Evolutionary conservation across 768 basidiomycete species (phyloP).

Genomic region (Tricholoma sp.): DNA sequence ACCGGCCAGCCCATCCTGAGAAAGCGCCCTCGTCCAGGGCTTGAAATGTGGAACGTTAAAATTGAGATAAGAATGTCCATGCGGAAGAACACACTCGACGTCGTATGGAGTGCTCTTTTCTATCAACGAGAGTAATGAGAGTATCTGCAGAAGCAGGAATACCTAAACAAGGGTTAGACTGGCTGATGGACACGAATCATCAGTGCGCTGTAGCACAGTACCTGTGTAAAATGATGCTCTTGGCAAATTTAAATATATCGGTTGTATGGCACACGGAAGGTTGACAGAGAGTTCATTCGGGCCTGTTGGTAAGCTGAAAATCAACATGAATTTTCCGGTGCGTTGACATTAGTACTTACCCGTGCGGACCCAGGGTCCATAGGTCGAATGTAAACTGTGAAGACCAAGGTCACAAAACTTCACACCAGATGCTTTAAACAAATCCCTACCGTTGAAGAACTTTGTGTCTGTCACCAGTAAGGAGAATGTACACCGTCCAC

Average conservation of each 20-base stretch:
- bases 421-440: not conserved
- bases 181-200: too few relatives aligned
- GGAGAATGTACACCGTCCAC: not conserved
- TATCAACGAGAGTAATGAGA: slow-evolving; percentile 15
- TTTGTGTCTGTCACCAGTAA: not conserved
- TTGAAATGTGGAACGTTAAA: slow-evolving; percentile 6
- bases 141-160: slow-evolving; percentile 15
- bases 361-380: slow-evolving; percentile 28
- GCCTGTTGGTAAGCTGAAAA: slow-evolving; percentile 15
- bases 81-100: not conserved
- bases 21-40: slow-evolving; percentile 27
- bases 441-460: not conserved
- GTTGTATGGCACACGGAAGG: slow-evolving; percentile 16
- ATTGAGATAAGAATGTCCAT: slow-evolving; percentile 3
- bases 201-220: not conserved
- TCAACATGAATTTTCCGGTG: not conserved
- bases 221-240: slow-evolving; percentile 20
- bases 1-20: not conserved
- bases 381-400: slow-evolving; percentile 19
- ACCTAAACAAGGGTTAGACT: not conserved
- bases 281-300: slow-evolving; percentile 33
- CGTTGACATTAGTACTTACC: slow-evolving; percentile 15
- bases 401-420: not conserved
- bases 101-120: slow-evolving; percentile 7
- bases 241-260: slow-evolving; percentile 23